Evolutionary conservation across 1,284 basidiomycete species (phyloP).

Genomic region (Moniliophthora roreri): DNA sequence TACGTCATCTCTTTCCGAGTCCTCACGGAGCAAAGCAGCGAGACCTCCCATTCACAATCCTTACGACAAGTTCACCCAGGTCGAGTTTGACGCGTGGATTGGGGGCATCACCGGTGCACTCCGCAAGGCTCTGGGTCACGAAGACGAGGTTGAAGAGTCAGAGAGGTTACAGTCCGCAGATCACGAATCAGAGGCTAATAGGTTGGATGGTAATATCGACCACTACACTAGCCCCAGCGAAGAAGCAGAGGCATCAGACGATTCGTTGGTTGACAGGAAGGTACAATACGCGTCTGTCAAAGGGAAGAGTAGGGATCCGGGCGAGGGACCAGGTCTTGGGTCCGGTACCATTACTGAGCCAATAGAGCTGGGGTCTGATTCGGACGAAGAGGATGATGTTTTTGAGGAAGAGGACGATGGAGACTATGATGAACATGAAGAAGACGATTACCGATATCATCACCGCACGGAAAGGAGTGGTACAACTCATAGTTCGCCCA

Average conservation of each 20-base stretch:
- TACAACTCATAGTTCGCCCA: background rate
- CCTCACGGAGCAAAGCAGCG: slow-evolving; percentile 1
- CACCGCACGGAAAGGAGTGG: background rate
- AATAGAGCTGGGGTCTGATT: slow-evolving; percentile 39
- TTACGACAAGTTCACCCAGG: slow-evolving; percentile 66
- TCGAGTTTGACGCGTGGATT: slow-evolving; percentile 69
- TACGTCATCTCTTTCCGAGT: background rate
- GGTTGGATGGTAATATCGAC: slow-evolving; percentile 3
- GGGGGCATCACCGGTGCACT: slow-evolving; percentile 57
- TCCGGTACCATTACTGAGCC: slow-evolving; percentile 40
- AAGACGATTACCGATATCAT: background rate
- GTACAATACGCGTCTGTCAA: slow-evolving; percentile 28
- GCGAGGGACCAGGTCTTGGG: slow-evolving; percentile 52
- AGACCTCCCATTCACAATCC: slow-evolving; percentile 61
- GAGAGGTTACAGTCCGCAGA: background rate
- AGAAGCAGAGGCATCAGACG: slow-evolving; percentile 15
- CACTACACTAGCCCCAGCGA: slow-evolving; percentile 19
- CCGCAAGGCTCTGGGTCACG: slow-evolving; percentile 51
- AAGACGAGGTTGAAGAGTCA: slow-evolving; percentile 23
- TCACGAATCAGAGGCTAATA: background rate
- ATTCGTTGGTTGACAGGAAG: slow-evolving; percentile 18
- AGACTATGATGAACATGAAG: slow-evolving; percentile 20
- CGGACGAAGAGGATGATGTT: slow-evolving; percentile 16
- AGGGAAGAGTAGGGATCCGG: slow-evolving; percentile 60
- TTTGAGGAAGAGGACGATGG: slow-evolving; percentile 20